Base-by-base conservation (phyloP, 2,329 filamentous ascomycete species). In the Tolypocladium pustulatum region DNA sequence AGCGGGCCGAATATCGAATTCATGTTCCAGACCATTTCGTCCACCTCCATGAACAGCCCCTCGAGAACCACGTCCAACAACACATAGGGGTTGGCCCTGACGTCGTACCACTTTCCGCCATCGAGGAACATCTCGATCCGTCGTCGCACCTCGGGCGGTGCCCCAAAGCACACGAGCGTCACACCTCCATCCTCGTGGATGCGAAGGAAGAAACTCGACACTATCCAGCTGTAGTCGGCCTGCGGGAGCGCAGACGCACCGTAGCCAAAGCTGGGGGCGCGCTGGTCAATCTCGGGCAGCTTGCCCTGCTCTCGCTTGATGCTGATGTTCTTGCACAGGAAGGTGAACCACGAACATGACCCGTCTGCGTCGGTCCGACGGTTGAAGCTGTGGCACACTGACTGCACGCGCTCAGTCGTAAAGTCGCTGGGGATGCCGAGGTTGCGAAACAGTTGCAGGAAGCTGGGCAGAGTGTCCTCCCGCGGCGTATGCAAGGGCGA, bases 321-420 rank as follows among this genome's bases (percentile, higher is more conserved):
- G 54, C 66, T 62, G 52, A 69, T 64, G 58, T 68, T 69, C 61
- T 74, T 73, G 61, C 66, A 72, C 22, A 72, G 67, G 43, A 68
- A 71, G 52, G 71, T 69, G 46, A 74, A 73, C 72, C 71, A 74
- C 0, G 68, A 63, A 37, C 63, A 65, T 20, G 59, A 65, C 7
- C 68, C 70, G 32, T 64, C 43, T 2, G 37, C 55, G 40, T 66
- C 65, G 17, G 63, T 68, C 8, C 63, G 62, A 8, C 63, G 60
- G 20, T 67, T 68, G 51, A 73, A 70, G 60, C 72, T 73, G 61
- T 73, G 72, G 40, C 65, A 69, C 6, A 71, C 69, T 1, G 63
- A 66, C 22, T 66, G 63, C 0, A 67, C 61, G 1, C 69, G 66
- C 59, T 73, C 72, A 3, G 58, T 61, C 27, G 65, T 62, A 56